Conservation (phyloP, 106 monocot genomes). For the Agapanthus africanus region DNA sequence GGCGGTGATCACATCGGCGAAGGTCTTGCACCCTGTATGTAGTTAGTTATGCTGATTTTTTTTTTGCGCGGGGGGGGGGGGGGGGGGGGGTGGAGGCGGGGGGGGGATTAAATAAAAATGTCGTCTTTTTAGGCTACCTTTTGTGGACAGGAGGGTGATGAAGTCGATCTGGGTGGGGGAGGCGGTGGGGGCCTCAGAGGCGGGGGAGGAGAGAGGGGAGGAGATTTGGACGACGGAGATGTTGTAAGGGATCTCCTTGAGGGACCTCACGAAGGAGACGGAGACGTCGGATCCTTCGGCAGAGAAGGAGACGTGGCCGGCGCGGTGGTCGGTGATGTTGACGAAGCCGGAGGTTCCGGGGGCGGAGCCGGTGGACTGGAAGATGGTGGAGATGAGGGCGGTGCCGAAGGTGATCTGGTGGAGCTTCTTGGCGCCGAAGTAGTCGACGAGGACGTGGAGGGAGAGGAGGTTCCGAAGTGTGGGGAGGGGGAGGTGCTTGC, state of each 20-base stretch:
- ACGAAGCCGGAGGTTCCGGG: slow-evolving; percentile 28
- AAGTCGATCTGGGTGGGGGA: slow-evolving; percentile 24
- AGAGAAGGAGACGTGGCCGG: slow-evolving; percentile 25
- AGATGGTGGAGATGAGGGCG: slow-evolving; percentile 25
- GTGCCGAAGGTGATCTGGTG: slow-evolving; percentile 41
- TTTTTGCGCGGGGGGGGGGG: too few relatives aligned
- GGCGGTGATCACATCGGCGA: slow-evolving; percentile 44
- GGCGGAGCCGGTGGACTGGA: slow-evolving; percentile 9
- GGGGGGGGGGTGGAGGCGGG: too few relatives aligned
- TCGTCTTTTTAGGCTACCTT: too few relatives aligned
- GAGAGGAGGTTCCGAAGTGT: slow-evolving; percentile 33
- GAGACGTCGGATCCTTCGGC: slow-evolving; percentile 5
- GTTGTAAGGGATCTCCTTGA: slow-evolving; percentile 15
- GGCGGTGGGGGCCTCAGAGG: slow-evolving; percentile 17
- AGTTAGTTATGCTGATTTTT: too few relatives aligned
- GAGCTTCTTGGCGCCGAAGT: slow-evolving; percentile 41
- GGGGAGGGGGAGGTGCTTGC: slow-evolving; percentile 29
- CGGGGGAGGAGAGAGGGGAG: slow-evolving; percentile 2
- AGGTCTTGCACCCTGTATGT: slow-evolving; percentile 40
- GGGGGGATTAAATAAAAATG: too few relatives aligned
- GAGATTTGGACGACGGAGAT: slow-evolving; percentile 23
- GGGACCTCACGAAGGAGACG: slow-evolving; percentile 13
- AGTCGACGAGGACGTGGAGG: slow-evolving; percentile 37
- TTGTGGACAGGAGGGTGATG: slow-evolving; percentile 32
- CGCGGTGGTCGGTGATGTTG: slow-evolving; percentile 28